phyloP scores from a whole-genome alignment of 352 stramenopile species.

The Pythium diclinum region DNA sequence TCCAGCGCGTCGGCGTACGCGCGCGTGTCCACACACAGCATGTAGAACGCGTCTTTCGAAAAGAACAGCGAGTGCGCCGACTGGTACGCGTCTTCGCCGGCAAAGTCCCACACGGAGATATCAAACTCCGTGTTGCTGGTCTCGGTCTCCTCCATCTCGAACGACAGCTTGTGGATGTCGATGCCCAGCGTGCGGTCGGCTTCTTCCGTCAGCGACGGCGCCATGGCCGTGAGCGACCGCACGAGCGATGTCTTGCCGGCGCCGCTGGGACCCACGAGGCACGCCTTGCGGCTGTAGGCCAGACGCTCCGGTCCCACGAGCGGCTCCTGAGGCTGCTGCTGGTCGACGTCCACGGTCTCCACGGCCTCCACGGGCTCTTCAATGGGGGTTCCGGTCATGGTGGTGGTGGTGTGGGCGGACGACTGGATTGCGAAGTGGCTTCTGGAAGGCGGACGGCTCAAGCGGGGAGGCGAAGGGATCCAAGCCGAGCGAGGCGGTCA shows the following conservation, averaged over 20 bases:
- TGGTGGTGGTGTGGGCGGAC: not conserved
- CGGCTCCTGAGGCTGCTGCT: not conserved
- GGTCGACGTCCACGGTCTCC: not conserved
- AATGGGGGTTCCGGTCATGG: not conserved
- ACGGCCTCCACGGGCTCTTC: not conserved
- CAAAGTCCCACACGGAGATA: constrained; percentile 27
- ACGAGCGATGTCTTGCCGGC: constrained; percentile 36
- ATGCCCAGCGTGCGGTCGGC: constrained; percentile 34
- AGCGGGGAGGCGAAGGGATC: not conserved
- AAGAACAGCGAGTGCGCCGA: constrained; percentile 27
- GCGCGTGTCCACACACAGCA: constrained; percentile 20
- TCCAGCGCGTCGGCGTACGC: constrained; percentile 15
- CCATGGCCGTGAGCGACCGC: constrained; percentile 24
- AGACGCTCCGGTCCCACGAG: constrained; percentile 10
- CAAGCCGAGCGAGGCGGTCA: not conserved
- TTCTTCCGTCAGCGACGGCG: constrained; percentile 14
- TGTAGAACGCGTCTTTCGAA: constrained; percentile 20
- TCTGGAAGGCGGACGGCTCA: not conserved
- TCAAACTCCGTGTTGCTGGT: constrained; percentile 17
- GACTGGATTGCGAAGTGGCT: not conserved
- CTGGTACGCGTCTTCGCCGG: constrained; percentile 22
- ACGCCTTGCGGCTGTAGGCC: constrained; percentile 34
- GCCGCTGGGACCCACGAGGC: constrained; percentile 32
- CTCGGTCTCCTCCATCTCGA: constrained; percentile 19
- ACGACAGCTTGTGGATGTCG: constrained; percentile 27